A percentile compares a stretch with the other conserved stretches of the same genome.
These are phyloP conservation scores for Basidiobolus meristosporus DNA, from an alignment of 371 early-diverging fungal genomes.

Conservation along the genomic window DNA sequence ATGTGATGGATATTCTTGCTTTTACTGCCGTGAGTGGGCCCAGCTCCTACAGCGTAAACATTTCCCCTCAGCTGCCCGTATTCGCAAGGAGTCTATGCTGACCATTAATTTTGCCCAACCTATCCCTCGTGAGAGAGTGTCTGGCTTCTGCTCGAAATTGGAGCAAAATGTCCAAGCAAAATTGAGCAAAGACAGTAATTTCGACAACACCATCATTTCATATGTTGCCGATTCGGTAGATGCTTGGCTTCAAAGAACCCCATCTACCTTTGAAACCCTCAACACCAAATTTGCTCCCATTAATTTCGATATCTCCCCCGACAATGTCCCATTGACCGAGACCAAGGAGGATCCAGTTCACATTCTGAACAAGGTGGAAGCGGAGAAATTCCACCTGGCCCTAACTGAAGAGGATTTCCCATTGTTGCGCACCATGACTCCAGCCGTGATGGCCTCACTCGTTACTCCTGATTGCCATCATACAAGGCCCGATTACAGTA, in stretches of 20 bases:
- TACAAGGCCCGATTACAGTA: conserved; percentile 27
- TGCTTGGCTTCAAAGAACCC: conserved; percentile 10
- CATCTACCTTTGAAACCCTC: conserved; percentile 10
- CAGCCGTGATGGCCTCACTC: conserved; percentile 44
- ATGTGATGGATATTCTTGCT: conserved; percentile 52
- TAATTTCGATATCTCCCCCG: conserved; percentile 14
- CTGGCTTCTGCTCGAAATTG: not conserved
- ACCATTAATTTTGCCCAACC: too few relatives aligned
- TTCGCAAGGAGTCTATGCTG: not conserved
- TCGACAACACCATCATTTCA: not conserved
- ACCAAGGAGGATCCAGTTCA: conserved; percentile 8
- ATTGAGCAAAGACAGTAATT: not conserved
- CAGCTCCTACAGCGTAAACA: conserved; percentile 58
- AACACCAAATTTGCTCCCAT: conserved; percentile 12
- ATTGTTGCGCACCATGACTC: conserved; percentile 43
- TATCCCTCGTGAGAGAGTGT: too few relatives aligned
- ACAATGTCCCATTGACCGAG: conserved; percentile 14
- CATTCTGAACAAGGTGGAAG: conserved; percentile 15
- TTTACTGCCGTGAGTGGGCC: conserved; percentile 74
- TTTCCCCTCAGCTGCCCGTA: conserved; percentile 5
- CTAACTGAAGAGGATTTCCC: conserved; percentile 47
- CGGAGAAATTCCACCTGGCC: conserved; percentile 18
- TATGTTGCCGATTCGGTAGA: conserved; percentile 8
- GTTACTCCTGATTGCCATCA: conserved; percentile 57
- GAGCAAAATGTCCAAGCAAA: not conserved